Base-by-base conservation (phyloP, 1,284 basidiomycete species). In the Ceratobasidium sp. region DNA sequence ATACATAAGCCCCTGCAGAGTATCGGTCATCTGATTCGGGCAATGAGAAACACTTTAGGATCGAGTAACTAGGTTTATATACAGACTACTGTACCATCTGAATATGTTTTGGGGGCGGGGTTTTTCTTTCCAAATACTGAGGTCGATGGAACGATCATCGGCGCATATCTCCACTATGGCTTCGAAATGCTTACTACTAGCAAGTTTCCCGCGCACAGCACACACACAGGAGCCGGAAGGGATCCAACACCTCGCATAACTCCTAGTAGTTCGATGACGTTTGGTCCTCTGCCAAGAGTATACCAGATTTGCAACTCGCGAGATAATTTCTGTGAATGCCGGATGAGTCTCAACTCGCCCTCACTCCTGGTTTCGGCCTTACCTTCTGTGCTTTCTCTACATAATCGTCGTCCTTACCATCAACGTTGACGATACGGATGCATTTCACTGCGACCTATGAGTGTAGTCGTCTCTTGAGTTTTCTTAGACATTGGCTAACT, bases 261-360 rank as follows among this genome's bases (percentile, higher is more conserved):
- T 20, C 75, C 75, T 2, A 77, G n/a, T 18, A 77, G 40, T 26
- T 69, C 64, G 6, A 77, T 46, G 39, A 77, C 58, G 33, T 77
- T 60, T 2, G 13, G 40, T 7, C 64, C n/a, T 4, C 13, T 42
- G 26, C 61, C 56, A 7, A 77, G 53, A 2, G 63, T 23, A 49
- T 58, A 64, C 75, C 75, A 77, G 4, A 77, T 46, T n/a, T 69
- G 64, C 26, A 77, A 53, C 55, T 77, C 75, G 20, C 66, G 75
- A 18, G 55, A 12, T 5, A 77, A 44, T 61, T 77, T 68, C 75
- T 77, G 53, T 1, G n/a, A 15, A 46, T 6, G 42, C 10, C 10
- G 18, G 3, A 23, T 12, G 23, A 4, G 15, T 66, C 46, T 46
- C 20, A 23, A 15, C 40, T 26, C n/a, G 40, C 42, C 9, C 10